Evolutionary conservation across 2,329 filamentous ascomycete species (phyloP).

Genomic region (Tolypocladium ophioglossoides): DNA sequence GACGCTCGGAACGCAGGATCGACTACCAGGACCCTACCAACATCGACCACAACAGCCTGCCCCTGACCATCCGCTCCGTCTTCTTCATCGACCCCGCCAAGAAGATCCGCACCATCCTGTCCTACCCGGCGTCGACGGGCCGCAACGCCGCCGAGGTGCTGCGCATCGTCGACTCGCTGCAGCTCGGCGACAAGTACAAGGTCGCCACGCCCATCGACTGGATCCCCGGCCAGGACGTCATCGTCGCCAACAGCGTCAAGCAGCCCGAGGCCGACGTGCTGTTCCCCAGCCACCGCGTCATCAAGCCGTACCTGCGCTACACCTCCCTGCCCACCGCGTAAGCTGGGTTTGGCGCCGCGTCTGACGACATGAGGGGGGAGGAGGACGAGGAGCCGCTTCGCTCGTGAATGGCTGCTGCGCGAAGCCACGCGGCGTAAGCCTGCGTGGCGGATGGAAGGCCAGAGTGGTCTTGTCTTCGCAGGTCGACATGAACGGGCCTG

Average conservation of each 20-base stretch:
- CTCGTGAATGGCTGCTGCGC: too few relatives aligned
- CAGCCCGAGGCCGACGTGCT: constrained; percentile 80
- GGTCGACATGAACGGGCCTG: too few relatives aligned
- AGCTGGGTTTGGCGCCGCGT: constrained; percentile 2
- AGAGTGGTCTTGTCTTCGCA: too few relatives aligned
- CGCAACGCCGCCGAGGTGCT: constrained; percentile 73
- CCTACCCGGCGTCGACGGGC: constrained; percentile 86
- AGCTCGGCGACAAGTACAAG: constrained; percentile 79
- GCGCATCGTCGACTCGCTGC: constrained; percentile 67
- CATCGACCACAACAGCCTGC: constrained; percentile 71
- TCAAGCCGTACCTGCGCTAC: constrained; percentile 67
- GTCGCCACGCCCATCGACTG: constrained; percentile 87
- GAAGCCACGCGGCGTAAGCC: too few relatives aligned
- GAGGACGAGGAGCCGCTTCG: background rate
- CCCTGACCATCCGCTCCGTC: constrained; percentile 89
- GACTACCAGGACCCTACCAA: constrained; percentile 75
- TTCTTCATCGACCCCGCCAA: constrained; percentile 92
- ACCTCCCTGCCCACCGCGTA: constrained; percentile 52
- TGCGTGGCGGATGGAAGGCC: too few relatives aligned
- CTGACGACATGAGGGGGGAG: background rate
- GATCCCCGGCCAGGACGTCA: constrained; percentile 81
- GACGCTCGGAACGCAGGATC: constrained; percentile 41
- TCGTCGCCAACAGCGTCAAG: constrained; percentile 73
- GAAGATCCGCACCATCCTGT: constrained; percentile 85
- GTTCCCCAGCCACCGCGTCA: constrained; percentile 64